phyloP scores from a whole-genome alignment of 352 stramenopile species.

The Pythium graminicola region DNA sequence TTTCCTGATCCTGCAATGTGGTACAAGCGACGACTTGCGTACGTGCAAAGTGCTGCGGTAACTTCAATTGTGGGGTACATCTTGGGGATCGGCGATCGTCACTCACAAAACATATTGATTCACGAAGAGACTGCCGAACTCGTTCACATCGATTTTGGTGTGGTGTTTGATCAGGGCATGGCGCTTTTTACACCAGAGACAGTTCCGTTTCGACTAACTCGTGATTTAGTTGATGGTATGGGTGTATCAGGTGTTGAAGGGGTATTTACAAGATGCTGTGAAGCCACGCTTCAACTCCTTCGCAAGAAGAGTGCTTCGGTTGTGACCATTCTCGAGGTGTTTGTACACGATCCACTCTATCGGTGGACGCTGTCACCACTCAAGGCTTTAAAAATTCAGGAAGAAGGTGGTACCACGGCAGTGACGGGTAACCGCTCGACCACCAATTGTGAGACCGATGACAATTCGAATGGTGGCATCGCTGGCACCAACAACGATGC shows the following conservation, averaged over 20 bases:
- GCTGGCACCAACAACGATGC: conserved; percentile 62
- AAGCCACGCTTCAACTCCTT: conserved; percentile 89
- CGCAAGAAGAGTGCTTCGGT: conserved; percentile 91
- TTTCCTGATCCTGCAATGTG: conserved; percentile 93
- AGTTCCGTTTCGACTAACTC: conserved; percentile 98
- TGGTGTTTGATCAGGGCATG: conserved; percentile 98
- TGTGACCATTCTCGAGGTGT: conserved; percentile 98
- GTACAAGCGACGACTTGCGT: conserved; percentile 91
- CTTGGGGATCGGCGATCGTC: conserved; percentile 97
- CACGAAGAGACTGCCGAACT: conserved; percentile 96
- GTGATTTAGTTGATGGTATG: conserved; percentile 99
- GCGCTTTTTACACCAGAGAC: conserved; percentile 94
- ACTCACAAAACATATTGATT: conserved; percentile 98
- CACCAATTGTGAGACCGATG: conserved; percentile 20
- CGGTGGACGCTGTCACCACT: conserved; percentile 94
- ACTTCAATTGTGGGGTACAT: conserved; percentile 96
- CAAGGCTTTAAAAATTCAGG: conserved; percentile 80
- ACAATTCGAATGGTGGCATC: conserved; percentile 8
- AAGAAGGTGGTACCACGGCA: conserved; percentile 33
- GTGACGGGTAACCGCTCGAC: not conserved
- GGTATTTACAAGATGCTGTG: conserved; percentile 92
- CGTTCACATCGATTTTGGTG: conserved; percentile 99
- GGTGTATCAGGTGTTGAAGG: conserved; percentile 94
- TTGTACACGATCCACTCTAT: conserved; percentile 99
- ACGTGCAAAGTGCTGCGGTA: conserved; percentile 94